These are phyloP conservation scores for Withania somnifera DNA, from an alignment of 305 asterid species.

Conservation along the genomic window DNA sequence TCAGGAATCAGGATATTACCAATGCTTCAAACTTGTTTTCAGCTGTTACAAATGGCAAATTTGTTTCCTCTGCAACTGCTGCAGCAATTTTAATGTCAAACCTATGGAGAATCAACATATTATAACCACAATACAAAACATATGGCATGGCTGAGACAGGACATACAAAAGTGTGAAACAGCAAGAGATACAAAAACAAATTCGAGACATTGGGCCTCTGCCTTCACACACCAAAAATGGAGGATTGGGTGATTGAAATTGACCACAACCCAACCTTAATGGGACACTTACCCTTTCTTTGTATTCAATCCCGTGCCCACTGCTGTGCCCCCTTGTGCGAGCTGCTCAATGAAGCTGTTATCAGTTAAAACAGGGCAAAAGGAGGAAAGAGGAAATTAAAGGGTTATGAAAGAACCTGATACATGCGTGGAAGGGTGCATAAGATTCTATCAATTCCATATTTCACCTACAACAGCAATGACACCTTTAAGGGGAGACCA, in stretches of 20 bases:
- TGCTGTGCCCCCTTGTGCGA: conserved; percentile 96
- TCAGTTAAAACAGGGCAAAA: no score
- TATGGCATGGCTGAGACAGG: not conserved
- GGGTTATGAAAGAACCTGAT: conserved; percentile 38
- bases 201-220: not conserved
- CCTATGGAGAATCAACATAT: conserved; percentile 22
- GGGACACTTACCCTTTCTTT: conserved; percentile 60
- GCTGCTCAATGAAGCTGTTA: conserved; percentile 38
- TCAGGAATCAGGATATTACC: conserved; percentile 29
- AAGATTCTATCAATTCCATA: conserved; percentile 76
- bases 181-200: not conserved
- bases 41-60: conserved; percentile 91
- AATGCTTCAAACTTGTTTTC: conserved; percentile 94
- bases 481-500: not conserved
- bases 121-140: not conserved
- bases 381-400: conserved; percentile 1
- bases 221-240: conserved; percentile 1
- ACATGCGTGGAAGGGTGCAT: conserved; percentile 82
- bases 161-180: not conserved
- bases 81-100: conserved; percentile 87
- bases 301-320: conserved; percentile 95
- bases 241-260: conserved; percentile 2
- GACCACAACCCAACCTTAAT: conserved; percentile 8
- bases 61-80: conserved; percentile 92
- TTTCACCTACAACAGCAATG: conserved; percentile 48